phyloP scores from a whole-genome alignment of 768 basidiomycete species.

The Tylopilus vinaceipallidus region DNA sequence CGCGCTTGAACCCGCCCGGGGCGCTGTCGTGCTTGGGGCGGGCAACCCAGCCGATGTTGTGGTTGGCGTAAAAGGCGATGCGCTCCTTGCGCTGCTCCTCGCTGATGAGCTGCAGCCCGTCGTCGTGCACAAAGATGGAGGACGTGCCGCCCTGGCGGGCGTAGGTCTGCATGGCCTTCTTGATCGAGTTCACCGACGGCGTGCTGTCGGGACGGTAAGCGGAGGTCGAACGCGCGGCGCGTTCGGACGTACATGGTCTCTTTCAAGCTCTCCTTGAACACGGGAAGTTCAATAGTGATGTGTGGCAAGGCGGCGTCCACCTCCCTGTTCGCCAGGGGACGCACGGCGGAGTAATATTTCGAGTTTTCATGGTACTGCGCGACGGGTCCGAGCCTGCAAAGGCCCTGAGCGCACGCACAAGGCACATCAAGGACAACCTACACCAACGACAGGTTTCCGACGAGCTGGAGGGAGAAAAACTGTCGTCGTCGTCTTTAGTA shows the following conservation, averaged over 20 bases:
- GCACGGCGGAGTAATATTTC: conserved; percentile 72
- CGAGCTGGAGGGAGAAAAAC: conserved; percentile 75
- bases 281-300: conserved; percentile 79
- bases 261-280: conserved; percentile 81
- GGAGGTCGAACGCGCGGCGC: too few species aligned
- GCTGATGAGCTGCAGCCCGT: conserved; percentile 53
- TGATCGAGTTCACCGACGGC: conserved; percentile 71
- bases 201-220: too few species aligned
- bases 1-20: conserved; percentile 32
- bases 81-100: conserved; percentile 47
- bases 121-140: conserved; percentile 59
- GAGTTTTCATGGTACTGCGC: conserved; percentile 86
- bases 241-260: conserved; percentile 65
- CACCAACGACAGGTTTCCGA: conserved; percentile 62
- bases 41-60: conserved; percentile 60
- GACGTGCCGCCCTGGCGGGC: conserved; percentile 64
- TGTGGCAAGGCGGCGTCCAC: conserved; percentile 68
- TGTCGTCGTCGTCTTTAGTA: conserved; percentile 26
- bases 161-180: conserved; percentile 61
- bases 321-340: conserved; percentile 56
- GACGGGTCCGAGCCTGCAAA: conserved; percentile 68
- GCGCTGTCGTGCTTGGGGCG: conserved; percentile 46
- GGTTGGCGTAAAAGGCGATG: conserved; percentile 51
- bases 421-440: conserved; percentile 63
- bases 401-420: too few species aligned